Conservation (phyloP, 345 rosid species). For the Dovyalis caffra region DNA sequence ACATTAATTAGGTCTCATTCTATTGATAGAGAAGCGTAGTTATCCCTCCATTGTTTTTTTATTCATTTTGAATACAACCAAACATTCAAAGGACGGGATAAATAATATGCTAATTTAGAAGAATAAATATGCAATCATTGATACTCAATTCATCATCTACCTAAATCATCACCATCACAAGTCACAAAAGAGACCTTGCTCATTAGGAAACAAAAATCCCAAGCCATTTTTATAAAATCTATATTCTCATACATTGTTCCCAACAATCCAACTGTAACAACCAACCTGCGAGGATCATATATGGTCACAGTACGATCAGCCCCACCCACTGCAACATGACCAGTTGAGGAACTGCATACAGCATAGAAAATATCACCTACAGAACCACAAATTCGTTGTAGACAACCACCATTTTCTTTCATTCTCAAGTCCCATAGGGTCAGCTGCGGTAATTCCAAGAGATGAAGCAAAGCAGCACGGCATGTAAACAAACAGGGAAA, state of each 20-base stretch:
- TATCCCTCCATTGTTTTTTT: not conserved
- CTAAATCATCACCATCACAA: not conserved
- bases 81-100: not conserved
- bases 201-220: constrained; percentile 3
- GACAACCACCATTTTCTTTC: constrained; percentile 69
- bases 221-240: not conserved
- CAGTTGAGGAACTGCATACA: constrained; percentile 53
- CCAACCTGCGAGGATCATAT: constrained; percentile 77
- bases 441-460: constrained; percentile 41
- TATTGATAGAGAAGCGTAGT: not conserved
- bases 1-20: constrained; percentile 15
- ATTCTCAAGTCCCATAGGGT: constrained; percentile 61
- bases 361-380: constrained; percentile 53
- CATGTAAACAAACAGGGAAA: not conserved
- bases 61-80: not conserved
- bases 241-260: not conserved
- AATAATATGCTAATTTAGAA: not conserved
- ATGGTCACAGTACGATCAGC: constrained; percentile 65
- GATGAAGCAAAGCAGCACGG: constrained; percentile 5
- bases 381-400: constrained; percentile 57
- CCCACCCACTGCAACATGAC: constrained; percentile 62
- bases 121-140: not conserved
- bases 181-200: not conserved
- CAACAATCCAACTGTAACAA: not conserved
- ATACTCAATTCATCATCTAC: not conserved